These are phyloP conservation scores for Emergomyces orientalis DNA, from an alignment of 2,329 filamentous ascomycete species.

Conservation along the genomic window DNA sequence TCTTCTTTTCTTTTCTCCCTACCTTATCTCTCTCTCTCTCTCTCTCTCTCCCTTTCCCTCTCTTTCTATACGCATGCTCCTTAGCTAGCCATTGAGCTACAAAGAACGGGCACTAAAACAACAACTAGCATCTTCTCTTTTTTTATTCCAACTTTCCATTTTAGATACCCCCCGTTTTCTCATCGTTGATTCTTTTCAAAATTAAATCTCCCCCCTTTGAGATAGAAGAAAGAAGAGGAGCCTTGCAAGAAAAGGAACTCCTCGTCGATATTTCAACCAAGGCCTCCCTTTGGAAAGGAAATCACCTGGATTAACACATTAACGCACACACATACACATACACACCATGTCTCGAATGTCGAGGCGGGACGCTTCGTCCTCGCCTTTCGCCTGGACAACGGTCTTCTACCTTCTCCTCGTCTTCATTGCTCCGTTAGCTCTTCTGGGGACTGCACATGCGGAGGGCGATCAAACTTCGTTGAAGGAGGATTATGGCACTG, in stretches of 20 bases:
- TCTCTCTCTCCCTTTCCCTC: too few species aligned
- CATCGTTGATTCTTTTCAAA: neutral
- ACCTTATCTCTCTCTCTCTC: too few species aligned
- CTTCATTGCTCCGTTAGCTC: slow-evolving; percentile 72
- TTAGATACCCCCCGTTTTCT: slow-evolving; percentile 3
- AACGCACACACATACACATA: neutral
- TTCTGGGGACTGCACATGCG: slow-evolving; percentile 66
- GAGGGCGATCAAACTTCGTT: slow-evolving; percentile 58
- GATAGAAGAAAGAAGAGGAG: neutral
- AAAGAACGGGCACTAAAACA: too few species aligned
- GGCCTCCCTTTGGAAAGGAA: neutral
- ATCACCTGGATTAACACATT: neutral
- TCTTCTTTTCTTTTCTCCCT: too few species aligned
- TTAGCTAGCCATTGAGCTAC: too few species aligned
- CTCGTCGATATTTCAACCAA: neutral
- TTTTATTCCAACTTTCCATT: neutral
- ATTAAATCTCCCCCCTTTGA: neutral
- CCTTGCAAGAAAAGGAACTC: neutral
- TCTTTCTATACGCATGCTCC: too few species aligned
- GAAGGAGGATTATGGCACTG: slow-evolving; percentile 67
- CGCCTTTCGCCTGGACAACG: slow-evolving; percentile 74
- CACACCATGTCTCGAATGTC: slow-evolving; percentile 50
- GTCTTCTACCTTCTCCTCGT: slow-evolving; percentile 87
- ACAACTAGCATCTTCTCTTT: too few species aligned
- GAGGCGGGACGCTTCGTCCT: slow-evolving; percentile 51